Conservation (phyloP, 2,329 filamentous ascomycete species). For the Fusarium clavum region DNA sequence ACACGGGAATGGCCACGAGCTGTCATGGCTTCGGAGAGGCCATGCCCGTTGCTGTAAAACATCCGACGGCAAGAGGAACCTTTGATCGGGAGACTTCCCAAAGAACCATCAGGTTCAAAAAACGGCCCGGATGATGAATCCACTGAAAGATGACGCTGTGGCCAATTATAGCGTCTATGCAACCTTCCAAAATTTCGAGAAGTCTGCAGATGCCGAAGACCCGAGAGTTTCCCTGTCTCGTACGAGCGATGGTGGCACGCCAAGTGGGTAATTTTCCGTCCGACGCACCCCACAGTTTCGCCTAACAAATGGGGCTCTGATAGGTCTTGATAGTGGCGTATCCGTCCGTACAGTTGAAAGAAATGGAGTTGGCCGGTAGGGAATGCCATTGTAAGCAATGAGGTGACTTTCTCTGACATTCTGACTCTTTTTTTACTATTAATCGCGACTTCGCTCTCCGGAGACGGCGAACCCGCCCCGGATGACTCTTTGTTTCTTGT, state of each 20-base stretch:
- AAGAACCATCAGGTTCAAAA: neutral
- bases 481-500: conserved; percentile 6
- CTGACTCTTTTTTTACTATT: neutral
- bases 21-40: conserved; percentile 9
- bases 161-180: neutral
- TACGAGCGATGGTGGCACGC: conserved; percentile 35
- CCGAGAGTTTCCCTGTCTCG: conserved; percentile 35
- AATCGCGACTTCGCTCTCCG: conserved; percentile 15
- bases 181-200: conserved; percentile 42
- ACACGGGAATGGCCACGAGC: conserved; percentile 8
- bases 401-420: conserved; percentile 2
- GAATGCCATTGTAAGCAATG: neutral
- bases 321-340: conserved; percentile 12
- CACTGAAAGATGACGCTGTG: conserved; percentile 9
- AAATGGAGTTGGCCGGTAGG: neutral
- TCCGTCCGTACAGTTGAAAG: neutral
- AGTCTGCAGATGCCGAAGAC: conserved; percentile 42
- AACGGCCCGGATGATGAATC: conserved; percentile 37
- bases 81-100: conserved; percentile 20
- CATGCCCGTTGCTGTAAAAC: conserved; percentile 34
- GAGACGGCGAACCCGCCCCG: conserved; percentile 13
- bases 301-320: conserved; percentile 14
- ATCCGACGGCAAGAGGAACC: conserved; percentile 38
- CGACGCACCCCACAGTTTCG: conserved; percentile 26
- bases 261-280: conserved; percentile 16